A percentile compares a stretch with the other conserved stretches of the same genome.
Conservation (phyloP, 2,329 filamentous ascomycete species). For the Penicillium sp. region DNA sequence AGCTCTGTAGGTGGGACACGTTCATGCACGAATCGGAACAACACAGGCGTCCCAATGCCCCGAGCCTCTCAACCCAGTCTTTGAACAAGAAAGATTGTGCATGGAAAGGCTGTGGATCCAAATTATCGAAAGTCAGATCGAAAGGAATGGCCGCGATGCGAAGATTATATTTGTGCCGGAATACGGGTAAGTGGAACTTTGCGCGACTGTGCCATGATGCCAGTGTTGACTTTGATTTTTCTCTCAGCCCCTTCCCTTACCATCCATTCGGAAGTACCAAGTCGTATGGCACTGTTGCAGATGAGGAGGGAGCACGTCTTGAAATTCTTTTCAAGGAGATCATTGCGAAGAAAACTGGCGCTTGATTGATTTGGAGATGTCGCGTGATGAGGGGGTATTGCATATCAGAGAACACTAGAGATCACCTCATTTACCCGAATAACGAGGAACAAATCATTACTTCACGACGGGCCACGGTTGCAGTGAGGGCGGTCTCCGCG, state of each 20-base stretch:
- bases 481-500: no score
- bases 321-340: slow-evolving; percentile 14
- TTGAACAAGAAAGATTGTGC: slow-evolving; percentile 33
- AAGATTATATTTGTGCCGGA: slow-evolving; percentile 18
- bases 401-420: no score
- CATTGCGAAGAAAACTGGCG: not conserved
- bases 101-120: slow-evolving; percentile 34
- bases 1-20: slow-evolving; percentile 35
- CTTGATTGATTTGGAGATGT: not conserved
- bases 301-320: slow-evolving; percentile 24
- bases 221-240: not conserved
- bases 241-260: slow-evolving; percentile 27
- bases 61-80: slow-evolving; percentile 37
- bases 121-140: slow-evolving; percentile 14
- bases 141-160: slow-evolving; percentile 3
- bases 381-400: not conserved
- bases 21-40: slow-evolving; percentile 42
- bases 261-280: slow-evolving; percentile 24
- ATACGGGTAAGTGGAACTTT: slow-evolving; percentile 15
- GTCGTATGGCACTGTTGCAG: slow-evolving; percentile 21
- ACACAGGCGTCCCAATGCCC: slow-evolving; percentile 44
- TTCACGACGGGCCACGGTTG: no score
- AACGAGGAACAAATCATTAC: no score
- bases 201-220: not conserved
- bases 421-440: no score